phyloP scores from a whole-genome alignment of 2,329 filamentous ascomycete species.

The Dactylellina sp. region DNA sequence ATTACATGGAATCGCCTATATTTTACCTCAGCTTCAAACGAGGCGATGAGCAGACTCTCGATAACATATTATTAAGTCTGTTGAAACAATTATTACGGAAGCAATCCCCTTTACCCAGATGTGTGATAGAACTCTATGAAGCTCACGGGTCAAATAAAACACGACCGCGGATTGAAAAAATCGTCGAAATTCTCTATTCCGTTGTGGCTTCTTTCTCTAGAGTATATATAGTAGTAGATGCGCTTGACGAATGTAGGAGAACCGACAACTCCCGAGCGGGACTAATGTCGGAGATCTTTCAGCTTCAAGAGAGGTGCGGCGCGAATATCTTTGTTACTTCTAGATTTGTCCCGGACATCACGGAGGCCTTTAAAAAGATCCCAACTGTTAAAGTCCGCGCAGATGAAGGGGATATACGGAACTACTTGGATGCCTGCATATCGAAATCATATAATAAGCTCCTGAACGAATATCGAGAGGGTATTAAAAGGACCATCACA shows the following conservation, averaged over 20 bases:
- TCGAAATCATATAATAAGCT: not conserved
- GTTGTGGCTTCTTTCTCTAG: not conserved
- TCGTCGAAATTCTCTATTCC: too few relatives aligned
- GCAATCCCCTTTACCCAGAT: constrained; percentile 59
- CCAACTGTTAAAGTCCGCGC: constrained; percentile 62
- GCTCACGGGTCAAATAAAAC: constrained; percentile 60
- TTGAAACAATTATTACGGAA: constrained; percentile 63
- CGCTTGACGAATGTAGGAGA: constrained; percentile 15
- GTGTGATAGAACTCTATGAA: constrained; percentile 65
- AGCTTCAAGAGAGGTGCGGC: not conserved
- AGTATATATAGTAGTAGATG: constrained; percentile 16
- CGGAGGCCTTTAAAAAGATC: not conserved
- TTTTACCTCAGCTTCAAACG: constrained; percentile 67
- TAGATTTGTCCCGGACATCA: constrained; percentile 60
- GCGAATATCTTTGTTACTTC: constrained; percentile 31
- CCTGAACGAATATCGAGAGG: not conserved
- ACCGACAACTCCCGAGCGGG: not conserved
- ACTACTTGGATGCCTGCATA: constrained; percentile 7
- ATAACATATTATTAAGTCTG: constrained; percentile 62
- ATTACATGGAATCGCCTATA: constrained; percentile 66
- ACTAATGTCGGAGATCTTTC: constrained; percentile 2
- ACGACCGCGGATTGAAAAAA: constrained; percentile 63
- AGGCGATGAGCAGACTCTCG: constrained; percentile 63
- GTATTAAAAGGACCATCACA: constrained; percentile 5
- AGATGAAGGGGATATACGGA: constrained; percentile 60